Percentiles rank a stretch among this genome's conserved stretches.
Evolutionary conservation across 352 stramenopile genomes (phyloP).

Genomic region (Peronospora belbahrii): DNA sequence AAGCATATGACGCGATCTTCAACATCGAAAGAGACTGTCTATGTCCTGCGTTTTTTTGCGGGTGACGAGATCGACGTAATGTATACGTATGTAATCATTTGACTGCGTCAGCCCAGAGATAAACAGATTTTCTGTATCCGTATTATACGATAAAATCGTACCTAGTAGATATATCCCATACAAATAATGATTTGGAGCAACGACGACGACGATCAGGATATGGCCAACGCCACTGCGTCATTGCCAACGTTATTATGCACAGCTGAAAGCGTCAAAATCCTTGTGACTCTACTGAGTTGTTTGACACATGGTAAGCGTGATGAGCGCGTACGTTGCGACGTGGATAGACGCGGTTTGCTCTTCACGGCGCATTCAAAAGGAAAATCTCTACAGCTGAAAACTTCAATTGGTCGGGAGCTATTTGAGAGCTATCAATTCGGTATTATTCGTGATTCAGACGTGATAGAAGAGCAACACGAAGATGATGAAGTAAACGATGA

Average conservation of each 20-base stretch:
- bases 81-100: too few species aligned
- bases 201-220: slow-evolving; percentile 15
- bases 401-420: slow-evolving; percentile 59
- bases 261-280: slow-evolving; percentile 60
- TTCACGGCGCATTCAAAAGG: slow-evolving; percentile 79
- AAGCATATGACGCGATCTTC: too few species aligned
- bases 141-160: too few species aligned
- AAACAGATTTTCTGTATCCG: too few species aligned
- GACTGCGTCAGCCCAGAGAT: too few species aligned
- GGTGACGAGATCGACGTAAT: too few species aligned
- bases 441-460: background rate
- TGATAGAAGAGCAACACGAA: slow-evolving; percentile 2
- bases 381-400: slow-evolving; percentile 85
- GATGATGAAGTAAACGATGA: slow-evolving; percentile 23
- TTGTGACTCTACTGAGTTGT: slow-evolving; percentile 67
- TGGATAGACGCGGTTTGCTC: slow-evolving; percentile 50
- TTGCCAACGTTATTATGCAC: slow-evolving; percentile 44
- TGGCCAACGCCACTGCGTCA: background rate
- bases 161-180: too few species aligned
- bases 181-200: slow-evolving; percentile 20
- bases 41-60: background rate
- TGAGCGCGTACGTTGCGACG: slow-evolving; percentile 71
- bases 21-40: background rate
- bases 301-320: slow-evolving; percentile 63
- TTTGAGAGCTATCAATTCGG: slow-evolving; percentile 65